Base-by-base conservation (phyloP, 1,284 basidiomycete species). In the Tilletia horrida region DNA sequence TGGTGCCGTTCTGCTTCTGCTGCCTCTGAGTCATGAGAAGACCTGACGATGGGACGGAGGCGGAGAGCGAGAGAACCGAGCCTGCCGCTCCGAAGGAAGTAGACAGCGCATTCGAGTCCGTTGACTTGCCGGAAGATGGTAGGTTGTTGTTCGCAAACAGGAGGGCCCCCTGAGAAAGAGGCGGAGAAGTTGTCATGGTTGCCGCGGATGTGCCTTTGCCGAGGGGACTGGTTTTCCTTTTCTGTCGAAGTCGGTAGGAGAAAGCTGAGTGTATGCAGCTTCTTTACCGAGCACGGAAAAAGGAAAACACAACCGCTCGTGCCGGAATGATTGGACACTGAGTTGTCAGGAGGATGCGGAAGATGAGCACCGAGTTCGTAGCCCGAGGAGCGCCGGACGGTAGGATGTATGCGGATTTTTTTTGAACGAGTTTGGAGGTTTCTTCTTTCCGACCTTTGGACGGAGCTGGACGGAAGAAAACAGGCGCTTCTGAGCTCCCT, bases 11-110 rank as follows among this genome's bases (percentile, higher is more conserved):
- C 35, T 4, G 35, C 35, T 40, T 40, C 35, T 40, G 35, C 11
- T 40, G 35, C 35, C 35, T 40, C 35, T 40, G 35, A 11, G 48
- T 27, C 48, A 50, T 50, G 6, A 27, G n/a, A 27, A 47, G 14
- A 2, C 18, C 44, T 42, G 61, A 44, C 42, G 61, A 21, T 3
- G 61, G 42, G 40, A 63, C 44, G 16, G 61, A 47, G 21, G 61
- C 31, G 35, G 61, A 63, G 21, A 47, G 61, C 40, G 61, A 63
- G 42, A 47, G 44, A 11, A 40, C 61, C 8, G 55, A 59, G 31
- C 55, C 79, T 18, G 79, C 79, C 4, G 79, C 74, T 31, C 78
- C 78, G 18, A 81, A 77, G 25, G 77, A 79, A 7, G 78, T 76
- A 11, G 79, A 77, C 16, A 76, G 27, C 27, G 27, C 29, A n/a